phyloP scores from a whole-genome alignment of 2,329 filamentous ascomycete species.

The Ophiostoma pallidulum region DNA sequence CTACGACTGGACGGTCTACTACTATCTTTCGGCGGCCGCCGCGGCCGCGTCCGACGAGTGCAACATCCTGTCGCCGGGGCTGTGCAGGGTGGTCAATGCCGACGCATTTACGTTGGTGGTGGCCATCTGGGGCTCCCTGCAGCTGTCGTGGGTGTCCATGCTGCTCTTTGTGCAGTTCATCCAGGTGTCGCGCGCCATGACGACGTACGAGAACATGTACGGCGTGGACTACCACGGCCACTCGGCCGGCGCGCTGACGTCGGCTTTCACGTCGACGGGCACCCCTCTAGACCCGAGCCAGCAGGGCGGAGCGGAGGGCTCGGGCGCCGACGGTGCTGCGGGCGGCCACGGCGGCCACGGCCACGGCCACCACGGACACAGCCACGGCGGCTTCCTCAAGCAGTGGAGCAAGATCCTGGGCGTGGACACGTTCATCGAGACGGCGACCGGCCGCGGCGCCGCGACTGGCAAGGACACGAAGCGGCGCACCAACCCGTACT shows the following conservation, averaged over 20 bases:
- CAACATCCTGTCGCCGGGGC: conserved; percentile 60
- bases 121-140: conserved; percentile 68
- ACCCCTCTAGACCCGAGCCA: conserved; percentile 60
- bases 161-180: conserved; percentile 87
- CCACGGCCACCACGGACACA: conserved; percentile 27
- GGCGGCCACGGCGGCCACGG: conserved; percentile 30
- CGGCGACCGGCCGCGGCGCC: conserved; percentile 73
- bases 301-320: no score
- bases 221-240: conserved; percentile 52
- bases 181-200: conserved; percentile 85
- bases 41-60: conserved; percentile 49
- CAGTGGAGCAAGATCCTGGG: conserved; percentile 80
- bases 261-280: conserved; percentile 69
- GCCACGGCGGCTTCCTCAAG: conserved; percentile 54
- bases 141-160: conserved; percentile 96
- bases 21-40: conserved; percentile 56
- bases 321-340: conserved; percentile 39
- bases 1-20: conserved; percentile 62
- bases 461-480: conserved; percentile 43
- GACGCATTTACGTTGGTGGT: conserved; percentile 80
- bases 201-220: conserved; percentile 94
- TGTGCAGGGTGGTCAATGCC: conserved; percentile 69
- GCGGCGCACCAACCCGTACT: conserved; percentile 70
- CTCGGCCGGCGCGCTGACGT: conserved; percentile 47
- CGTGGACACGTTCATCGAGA: conserved; percentile 88